Evolutionary conservation across 768 basidiomycete species (phyloP).

Genomic region (Pleurotus salmoneostramineus): DNA sequence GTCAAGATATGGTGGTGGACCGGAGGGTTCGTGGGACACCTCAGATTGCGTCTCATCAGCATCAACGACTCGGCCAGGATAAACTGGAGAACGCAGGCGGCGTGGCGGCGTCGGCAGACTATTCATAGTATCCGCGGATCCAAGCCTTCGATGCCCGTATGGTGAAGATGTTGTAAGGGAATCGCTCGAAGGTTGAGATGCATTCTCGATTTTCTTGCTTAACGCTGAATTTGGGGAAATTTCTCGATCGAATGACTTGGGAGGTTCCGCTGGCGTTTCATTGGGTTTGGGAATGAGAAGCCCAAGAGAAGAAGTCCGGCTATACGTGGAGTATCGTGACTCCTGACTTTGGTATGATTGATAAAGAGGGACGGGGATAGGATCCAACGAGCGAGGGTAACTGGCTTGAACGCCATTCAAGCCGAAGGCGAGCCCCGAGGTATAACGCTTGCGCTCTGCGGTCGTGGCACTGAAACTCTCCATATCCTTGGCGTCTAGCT

Average conservation of each 20-base stretch:
- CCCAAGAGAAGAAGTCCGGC: not conserved
- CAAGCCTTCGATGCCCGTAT: slow-evolving; percentile 17
- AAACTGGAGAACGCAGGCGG: slow-evolving; percentile 19
- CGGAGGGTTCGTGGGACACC: not conserved
- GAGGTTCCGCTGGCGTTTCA: not conserved
- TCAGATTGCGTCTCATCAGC: not conserved
- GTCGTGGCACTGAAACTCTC: slow-evolving; percentile 24
- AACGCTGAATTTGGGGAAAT: slow-evolving; percentile 8
- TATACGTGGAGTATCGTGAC: slow-evolving; percentile 1
- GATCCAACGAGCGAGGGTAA: slow-evolving; percentile 12
- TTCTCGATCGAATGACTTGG: slow-evolving; percentile 6
- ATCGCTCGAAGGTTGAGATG: not conserved
- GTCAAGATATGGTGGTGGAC: not conserved
- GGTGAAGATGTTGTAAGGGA: slow-evolving; percentile 4
- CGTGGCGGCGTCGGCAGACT: slow-evolving; percentile 36
- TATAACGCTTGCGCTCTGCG: not conserved
- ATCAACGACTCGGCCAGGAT: slow-evolving; percentile 11
- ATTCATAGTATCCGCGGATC: slow-evolving; percentile 19
- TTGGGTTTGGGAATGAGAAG: not conserved
- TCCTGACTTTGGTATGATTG: not conserved
- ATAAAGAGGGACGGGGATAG: not conserved
- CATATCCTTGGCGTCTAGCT: slow-evolving; percentile 22
- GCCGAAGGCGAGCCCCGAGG: not conserved
- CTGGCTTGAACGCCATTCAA: not conserved
- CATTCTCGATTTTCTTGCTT: slow-evolving; percentile 2